Conservation (phyloP, 345 rosid genomes). For the Firmiana major region DNA sequence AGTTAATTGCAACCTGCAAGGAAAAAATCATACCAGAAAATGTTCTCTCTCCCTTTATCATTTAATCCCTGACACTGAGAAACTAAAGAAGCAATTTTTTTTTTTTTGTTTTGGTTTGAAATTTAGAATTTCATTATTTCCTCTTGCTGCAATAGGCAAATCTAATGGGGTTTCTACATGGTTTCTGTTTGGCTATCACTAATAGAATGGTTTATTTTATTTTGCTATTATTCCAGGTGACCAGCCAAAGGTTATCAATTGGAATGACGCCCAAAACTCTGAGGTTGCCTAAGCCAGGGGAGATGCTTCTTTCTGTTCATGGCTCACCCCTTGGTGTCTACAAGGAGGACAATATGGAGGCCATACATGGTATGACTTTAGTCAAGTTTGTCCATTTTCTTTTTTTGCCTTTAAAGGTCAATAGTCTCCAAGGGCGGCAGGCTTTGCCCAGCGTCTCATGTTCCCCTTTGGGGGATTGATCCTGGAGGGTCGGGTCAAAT, state of each 20-base stretch:
- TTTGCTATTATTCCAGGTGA: constrained; percentile 37
- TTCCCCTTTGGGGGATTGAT: neutral
- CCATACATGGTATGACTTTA: constrained; percentile 60
- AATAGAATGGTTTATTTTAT: neutral
- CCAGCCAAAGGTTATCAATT: constrained; percentile 72
- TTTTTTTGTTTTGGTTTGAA: neutral
- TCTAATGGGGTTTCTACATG: neutral
- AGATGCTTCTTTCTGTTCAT: constrained; percentile 82
- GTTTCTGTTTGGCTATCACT: neutral
- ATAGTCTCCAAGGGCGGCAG: neutral
- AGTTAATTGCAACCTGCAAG: neutral
- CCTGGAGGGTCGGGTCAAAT: neutral
- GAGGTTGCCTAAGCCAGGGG: constrained; percentile 85
- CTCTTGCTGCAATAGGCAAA: neutral
- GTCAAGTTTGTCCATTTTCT: neutral
- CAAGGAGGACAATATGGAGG: constrained; percentile 88
- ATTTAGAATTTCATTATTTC: neutral
- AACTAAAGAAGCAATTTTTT: neutral
- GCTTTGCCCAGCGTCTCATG: neutral
- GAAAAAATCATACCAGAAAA: neutral
- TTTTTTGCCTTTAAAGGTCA: neutral
- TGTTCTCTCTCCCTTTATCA: neutral
- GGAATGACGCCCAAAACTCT: constrained; percentile 89
- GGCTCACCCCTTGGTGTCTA: constrained; percentile 93
- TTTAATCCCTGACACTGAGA: neutral